Conservation (phyloP, 1,139 yeast genomes). For the Debaryomyces psychrophilus region DNA sequence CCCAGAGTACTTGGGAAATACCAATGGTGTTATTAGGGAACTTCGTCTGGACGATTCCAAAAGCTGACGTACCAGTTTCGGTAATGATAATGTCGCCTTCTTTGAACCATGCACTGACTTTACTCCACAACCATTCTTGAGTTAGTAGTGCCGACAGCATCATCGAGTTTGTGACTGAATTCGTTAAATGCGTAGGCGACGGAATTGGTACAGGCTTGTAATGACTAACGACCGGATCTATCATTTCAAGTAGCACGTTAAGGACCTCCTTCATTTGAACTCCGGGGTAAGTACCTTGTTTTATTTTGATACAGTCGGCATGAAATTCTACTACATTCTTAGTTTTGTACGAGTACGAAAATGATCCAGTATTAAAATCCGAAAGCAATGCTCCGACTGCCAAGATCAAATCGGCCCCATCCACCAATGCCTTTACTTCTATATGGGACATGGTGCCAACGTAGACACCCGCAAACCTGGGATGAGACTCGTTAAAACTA, state of each 20-base stretch:
- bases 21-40: constrained; percentile 77
- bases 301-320: constrained; percentile 82
- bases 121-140: constrained; percentile 84
- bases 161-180: constrained; percentile 32
- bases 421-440: constrained; percentile 75
- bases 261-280: constrained; percentile 77
- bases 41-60: constrained; percentile 78
- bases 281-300: constrained; percentile 74
- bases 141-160: constrained; percentile 38
- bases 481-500: constrained; percentile 67
- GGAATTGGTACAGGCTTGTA: constrained; percentile 55
- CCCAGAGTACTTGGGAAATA: constrained; percentile 88
- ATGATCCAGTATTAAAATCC: constrained; percentile 88
- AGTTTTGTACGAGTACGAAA: constrained; percentile 79
- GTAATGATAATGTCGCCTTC: constrained; percentile 81
- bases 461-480: constrained; percentile 84
- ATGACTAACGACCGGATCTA: constrained; percentile 38
- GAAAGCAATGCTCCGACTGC: constrained; percentile 83
- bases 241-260: constrained; percentile 44
- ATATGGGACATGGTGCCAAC: constrained; percentile 80
- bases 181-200: constrained; percentile 32
- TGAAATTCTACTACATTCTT: constrained; percentile 84
- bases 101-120: constrained; percentile 69
- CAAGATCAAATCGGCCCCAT: constrained; percentile 71
- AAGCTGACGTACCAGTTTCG: constrained; percentile 90